A percentile compares a stretch with the other conserved stretches of the same genome.
phyloP scores from a whole-genome alignment of 441 rosid species.

The Corymbia calophylla region DNA sequence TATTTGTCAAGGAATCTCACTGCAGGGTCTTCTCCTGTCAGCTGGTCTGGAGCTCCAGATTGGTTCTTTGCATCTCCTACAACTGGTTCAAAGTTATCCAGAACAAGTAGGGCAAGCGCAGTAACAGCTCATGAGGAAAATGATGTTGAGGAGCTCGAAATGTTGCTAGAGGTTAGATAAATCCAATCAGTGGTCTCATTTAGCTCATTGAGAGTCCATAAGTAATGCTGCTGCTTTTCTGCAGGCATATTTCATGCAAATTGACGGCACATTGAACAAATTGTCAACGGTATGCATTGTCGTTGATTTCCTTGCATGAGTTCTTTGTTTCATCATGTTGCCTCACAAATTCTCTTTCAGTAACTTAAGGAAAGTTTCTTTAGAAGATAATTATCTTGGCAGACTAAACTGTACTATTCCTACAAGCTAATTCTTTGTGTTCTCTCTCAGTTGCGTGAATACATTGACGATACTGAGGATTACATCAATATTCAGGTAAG shows the following conservation, averaged over 20 bases:
- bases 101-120: slow-evolving; percentile 82
- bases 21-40: slow-evolving; percentile 52
- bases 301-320: slow-evolving; percentile 4
- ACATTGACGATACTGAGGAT: slow-evolving; percentile 96
- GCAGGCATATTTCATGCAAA: slow-evolving; percentile 97
- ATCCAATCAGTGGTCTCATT: not conserved
- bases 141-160: slow-evolving; percentile 98
- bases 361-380: not conserved
- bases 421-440: not conserved
- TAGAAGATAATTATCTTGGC: not conserved
- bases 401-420: not conserved
- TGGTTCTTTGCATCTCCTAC: slow-evolving; percentile 76
- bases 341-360: not conserved
- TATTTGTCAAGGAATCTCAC: slow-evolving; percentile 84
- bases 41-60: slow-evolving; percentile 60
- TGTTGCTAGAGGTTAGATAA: slow-evolving; percentile 79
- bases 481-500: slow-evolving; percentile 92
- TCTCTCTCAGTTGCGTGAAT: slow-evolving; percentile 74
- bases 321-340: not conserved
- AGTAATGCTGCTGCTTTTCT: slow-evolving; percentile 3
- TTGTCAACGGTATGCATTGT: slow-evolving; percentile 51
- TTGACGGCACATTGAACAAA: slow-evolving; percentile 87
- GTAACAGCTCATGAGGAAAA: slow-evolving; percentile 71
- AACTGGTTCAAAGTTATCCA: slow-evolving; percentile 78
- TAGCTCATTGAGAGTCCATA: not conserved